Percentiles rank a stretch among this genome's conserved stretches.
phyloP scores from a whole-genome alignment of 495 filamentous ascomycete genomes.

The Trichoderma virens region DNA sequence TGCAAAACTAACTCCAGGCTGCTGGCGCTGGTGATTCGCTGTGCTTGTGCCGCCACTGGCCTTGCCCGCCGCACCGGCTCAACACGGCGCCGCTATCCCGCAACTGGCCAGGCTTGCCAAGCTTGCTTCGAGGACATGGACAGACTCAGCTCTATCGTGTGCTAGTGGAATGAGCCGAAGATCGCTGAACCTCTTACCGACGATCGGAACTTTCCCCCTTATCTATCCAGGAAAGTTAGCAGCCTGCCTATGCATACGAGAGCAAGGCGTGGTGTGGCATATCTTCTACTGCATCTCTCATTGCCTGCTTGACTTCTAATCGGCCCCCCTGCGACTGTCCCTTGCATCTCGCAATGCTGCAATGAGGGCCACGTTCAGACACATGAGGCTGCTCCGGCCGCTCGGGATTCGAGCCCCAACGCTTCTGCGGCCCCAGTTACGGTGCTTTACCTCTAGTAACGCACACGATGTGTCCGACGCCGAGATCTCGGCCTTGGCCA shows the following conservation, averaged over 20 bases:
- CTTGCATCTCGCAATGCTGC: background rate
- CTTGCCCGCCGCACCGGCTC: background rate
- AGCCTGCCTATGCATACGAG: too few relatives aligned
- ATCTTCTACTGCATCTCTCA: background rate
- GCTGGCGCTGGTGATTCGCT: too few relatives aligned
- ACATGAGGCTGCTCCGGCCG: background rate
- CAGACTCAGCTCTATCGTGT: background rate
- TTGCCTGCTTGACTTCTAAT: background rate
- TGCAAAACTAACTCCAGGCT: too few relatives aligned
- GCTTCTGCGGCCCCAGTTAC: background rate
- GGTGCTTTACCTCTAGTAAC: conserved; percentile 1
- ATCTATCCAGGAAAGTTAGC: background rate
- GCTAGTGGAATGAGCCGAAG: background rate
- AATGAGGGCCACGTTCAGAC: background rate
- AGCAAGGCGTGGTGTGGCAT: background rate
- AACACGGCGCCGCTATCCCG: background rate
- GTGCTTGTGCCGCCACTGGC: background rate
- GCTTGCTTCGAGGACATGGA: background rate
- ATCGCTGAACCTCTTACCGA: background rate
- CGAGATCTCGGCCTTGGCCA: conserved; percentile 69
- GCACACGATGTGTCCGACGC: conserved; percentile 41
- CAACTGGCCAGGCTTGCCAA: background rate
- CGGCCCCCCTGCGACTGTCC: background rate
- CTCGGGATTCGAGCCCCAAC: background rate
- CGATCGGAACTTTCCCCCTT: background rate